Evolutionary conservation across 164 flowering plant species (phyloP).

Genomic region (Chloranthus sessilifolius): DNA sequence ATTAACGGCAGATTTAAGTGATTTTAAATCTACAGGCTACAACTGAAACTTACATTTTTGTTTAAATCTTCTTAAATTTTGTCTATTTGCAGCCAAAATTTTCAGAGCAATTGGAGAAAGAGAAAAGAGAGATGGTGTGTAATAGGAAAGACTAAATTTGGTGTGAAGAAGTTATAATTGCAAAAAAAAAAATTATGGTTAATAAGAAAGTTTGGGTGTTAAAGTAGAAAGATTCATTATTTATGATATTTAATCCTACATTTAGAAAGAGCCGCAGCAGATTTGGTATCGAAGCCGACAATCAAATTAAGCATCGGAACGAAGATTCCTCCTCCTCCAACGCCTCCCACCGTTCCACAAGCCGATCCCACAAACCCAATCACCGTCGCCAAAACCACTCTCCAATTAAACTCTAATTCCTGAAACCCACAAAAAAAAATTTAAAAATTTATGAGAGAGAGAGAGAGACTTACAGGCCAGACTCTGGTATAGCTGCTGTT

Average conservation of each 20-base stretch:
- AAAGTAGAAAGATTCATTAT: neutral
- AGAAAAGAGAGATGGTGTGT: no score
- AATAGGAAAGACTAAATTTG: no score
- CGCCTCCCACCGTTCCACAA: constrained; percentile 92
- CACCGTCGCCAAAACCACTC: constrained; percentile 56
- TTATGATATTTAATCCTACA: constrained; percentile 46
- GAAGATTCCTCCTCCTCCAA: constrained; percentile 97
- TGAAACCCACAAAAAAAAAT: constrained; percentile 14
- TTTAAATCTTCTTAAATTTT: no score
- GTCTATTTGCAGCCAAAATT: no score
- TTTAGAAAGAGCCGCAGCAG: constrained; percentile 97
- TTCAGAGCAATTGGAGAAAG: no score
- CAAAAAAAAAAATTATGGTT: no score
- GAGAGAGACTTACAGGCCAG: constrained; percentile 65
- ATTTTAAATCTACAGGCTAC: no score
- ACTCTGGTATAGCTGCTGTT: constrained; percentile 15
- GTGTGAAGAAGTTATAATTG: no score
- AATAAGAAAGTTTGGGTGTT: neutral
- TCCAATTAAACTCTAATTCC: constrained; percentile 79
- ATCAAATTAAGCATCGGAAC: constrained; percentile 93
- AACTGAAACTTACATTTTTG: no score
- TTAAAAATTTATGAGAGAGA: neutral
- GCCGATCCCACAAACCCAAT: constrained; percentile 91
- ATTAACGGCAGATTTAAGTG: no score
- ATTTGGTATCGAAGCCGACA: constrained; percentile 90